A percentile compares a stretch with the other conserved stretches of the same genome.
Conservation (phyloP, 805 yeast species). For the Lipomyces orientalis region DNA sequence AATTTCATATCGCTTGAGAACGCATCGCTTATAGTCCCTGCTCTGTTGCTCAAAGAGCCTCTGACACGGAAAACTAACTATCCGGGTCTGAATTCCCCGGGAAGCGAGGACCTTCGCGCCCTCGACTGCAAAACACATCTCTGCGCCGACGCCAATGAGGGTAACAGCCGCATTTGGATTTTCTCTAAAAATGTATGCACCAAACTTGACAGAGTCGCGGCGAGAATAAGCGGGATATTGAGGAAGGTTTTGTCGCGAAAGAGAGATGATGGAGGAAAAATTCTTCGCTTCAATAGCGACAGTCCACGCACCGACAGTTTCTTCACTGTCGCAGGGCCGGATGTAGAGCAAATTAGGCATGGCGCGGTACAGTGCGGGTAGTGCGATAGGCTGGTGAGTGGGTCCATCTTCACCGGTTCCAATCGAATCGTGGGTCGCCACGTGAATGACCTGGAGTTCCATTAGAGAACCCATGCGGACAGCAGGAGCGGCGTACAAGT, state of each 20-base stretch:
- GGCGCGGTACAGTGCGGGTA: constrained; percentile 85
- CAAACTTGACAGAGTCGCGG: constrained; percentile 54
- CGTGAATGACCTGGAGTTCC: constrained; percentile 83
- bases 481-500: constrained; percentile 61
- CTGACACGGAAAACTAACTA: constrained; percentile 47
- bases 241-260: constrained; percentile 67
- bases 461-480: constrained; percentile 83
- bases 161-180: constrained; percentile 40
- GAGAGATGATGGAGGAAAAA: constrained; percentile 64
- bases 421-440: constrained; percentile 88
- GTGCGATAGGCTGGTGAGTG: constrained; percentile 91
- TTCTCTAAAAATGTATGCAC: constrained; percentile 44
- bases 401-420: constrained; percentile 95
- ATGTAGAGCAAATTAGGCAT: constrained; percentile 80
- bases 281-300: constrained; percentile 55
- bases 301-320: constrained; percentile 68
- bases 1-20: constrained; percentile 38
- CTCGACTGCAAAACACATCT: constrained; percentile 43
- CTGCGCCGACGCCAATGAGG: constrained; percentile 46
- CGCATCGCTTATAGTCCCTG: constrained; percentile 41
- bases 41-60: constrained; percentile 45
- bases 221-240: constrained; percentile 78
- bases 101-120: constrained; percentile 41
- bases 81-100: constrained; percentile 43
- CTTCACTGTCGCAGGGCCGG: constrained; percentile 96